Percentiles rank a stretch among this genome's conserved stretches.
Evolutionary conservation across 257 asterid species (phyloP).

Genomic region (Cruciata laevipes): DNA sequence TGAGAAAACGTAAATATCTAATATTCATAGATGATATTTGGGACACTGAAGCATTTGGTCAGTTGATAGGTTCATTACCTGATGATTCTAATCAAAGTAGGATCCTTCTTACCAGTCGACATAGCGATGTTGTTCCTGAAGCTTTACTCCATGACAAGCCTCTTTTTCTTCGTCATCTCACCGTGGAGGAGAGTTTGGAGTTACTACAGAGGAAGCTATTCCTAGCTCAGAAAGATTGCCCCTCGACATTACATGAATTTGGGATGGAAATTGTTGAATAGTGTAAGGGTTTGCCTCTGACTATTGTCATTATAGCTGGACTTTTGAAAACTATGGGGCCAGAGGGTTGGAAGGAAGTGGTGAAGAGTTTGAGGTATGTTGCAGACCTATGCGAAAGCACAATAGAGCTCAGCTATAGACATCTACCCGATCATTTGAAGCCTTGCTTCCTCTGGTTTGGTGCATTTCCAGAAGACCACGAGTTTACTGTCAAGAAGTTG

Average conservation of each 20-base stretch:
- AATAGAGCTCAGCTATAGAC: not conserved
- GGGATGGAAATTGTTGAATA: not conserved
- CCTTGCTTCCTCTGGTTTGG: not conserved
- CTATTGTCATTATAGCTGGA: not conserved
- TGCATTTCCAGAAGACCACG: not conserved
- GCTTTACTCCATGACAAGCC: not conserved
- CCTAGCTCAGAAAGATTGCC: not conserved
- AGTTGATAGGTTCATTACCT: not conserved
- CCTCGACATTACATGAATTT: not conserved
- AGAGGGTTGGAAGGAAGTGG: not conserved
- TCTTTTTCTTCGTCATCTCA: not conserved
- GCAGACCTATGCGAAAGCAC: not conserved
- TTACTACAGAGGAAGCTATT: not conserved
- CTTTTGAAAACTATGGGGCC: not conserved
- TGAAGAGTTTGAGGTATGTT: not conserved
- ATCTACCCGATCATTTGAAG: not conserved
- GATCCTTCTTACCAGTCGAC: not conserved
- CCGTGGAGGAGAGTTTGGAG: not conserved
- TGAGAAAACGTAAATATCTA: not conserved
- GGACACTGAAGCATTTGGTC: not conserved
- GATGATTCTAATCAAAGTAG: not conserved
- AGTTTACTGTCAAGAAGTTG: not conserved
- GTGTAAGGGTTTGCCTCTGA: not conserved
- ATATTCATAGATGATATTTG: conserved; percentile 10
- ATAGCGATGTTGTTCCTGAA: not conserved